Evolutionary conservation across 805 yeast genomes (phyloP), one percentile per base, ranked within the genome.

Genomic region (Candida vaughaniae): DNA sequence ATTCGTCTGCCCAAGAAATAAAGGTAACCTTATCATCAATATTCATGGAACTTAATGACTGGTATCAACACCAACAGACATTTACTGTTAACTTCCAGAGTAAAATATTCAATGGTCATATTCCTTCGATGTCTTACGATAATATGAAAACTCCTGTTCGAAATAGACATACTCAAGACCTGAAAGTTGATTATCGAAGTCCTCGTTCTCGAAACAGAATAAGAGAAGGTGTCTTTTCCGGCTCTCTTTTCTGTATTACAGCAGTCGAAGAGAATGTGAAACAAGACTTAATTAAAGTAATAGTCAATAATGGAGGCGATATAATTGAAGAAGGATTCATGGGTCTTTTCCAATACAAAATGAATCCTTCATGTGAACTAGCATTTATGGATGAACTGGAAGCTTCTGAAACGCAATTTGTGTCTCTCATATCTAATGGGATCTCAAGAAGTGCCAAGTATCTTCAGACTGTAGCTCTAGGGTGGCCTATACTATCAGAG

Each of bases 401-500:
- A 15, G 19, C 25, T 11, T 4, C n/a, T 6, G 43, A 42, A 8
- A 67, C 56, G 42, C 64, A 49, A 22, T 85, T 88, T 60, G 87
- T 74, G 1, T 90, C 90, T 1, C 64, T 85, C 22, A 59, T 89
- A 1, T 71, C 91, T 0, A 71, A 71, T 25, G 69, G 68, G 20
- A 71, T 74, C 39, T 67, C 76, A 14, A 64, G 96, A 25, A 85
- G 89, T 32, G 70, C 80, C 6, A 89, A 88, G 51, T 89, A 83
- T 53, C 55, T 89, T 7, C 93, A 86, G 51, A 78, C 83, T 2
- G 56, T 88, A 12, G 85, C 91, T 0, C 53, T 88, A 29, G 90
- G 91, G 2, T 88, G 95, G 95, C 97, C 97, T 2, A 73, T 85
- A 14, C 51, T 89, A 20, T 79, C 86, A 3, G 72, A 74, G 38